Evolutionary conservation across 2,329 filamentous ascomycete genomes (phyloP), one percentile per base, ranked within the genome.

Genomic region (Fusarium chlamydosporum): DNA sequence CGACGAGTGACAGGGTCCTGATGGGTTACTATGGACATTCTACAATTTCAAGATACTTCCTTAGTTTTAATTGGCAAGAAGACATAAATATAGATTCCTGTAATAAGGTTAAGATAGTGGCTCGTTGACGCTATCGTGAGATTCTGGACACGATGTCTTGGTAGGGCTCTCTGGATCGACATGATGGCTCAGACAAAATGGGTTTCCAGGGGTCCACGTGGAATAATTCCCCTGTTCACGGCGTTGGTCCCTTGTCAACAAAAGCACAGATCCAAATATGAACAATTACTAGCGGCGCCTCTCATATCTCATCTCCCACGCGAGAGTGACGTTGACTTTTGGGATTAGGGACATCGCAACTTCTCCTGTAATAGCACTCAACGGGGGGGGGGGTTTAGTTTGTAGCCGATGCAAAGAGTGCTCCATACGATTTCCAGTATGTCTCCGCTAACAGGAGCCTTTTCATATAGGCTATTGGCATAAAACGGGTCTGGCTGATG

Each of bases 171-270:
- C 8, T 37, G 8, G 46, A 26, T 34, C 6, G n/a, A 12, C 33
- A 7, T n/a, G 16, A 18, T 11, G 7, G 23, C 23, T 23, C 23
- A 23, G 23, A 23, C 6, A 15, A 2, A 27, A 16, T 7, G 12
- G 7, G 18, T 12, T 35, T n/a, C 34, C 2, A n/a, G 33, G 13
- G 18, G 46, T 41, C 59, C 59, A 62, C 57, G 59, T 62, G 59
- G 57, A 37, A 31, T 23, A 35, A 43, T 35, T 15, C 29, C 46
- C 31, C 26, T 56, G 34, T 16, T 38, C 23, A 40, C n/a, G 27
- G 12, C 4, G 40, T 37, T 6, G 16, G 23, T 16, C 11, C 31
- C 16, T n/a, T 9, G 33, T 60, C 40, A 31, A 27, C 26, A 20
- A n/a, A 26, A 47, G 59, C 57, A 56, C 47, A 46, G 47, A 45